Evolutionary conservation across 805 yeast species (phyloP).

Genomic region (Blastobotrys peoriensis): DNA sequence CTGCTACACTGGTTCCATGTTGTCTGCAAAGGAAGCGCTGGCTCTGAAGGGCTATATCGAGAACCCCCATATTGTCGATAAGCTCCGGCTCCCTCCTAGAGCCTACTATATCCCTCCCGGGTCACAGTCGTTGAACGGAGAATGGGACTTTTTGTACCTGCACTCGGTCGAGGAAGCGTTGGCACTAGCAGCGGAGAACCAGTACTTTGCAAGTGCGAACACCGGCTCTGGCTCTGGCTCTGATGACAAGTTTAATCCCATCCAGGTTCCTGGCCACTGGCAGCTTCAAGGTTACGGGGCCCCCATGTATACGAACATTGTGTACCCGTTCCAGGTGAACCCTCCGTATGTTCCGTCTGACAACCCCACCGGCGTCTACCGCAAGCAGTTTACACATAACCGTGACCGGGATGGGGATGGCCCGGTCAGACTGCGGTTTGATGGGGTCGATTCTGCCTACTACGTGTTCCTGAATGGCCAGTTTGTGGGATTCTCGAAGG

Average conservation of each 20-base stretch:
- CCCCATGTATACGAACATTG: conserved; percentile 32
- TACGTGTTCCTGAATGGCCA: conserved; percentile 30
- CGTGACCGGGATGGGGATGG: conserved; percentile 17
- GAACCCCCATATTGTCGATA: conserved; percentile 11
- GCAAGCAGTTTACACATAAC: conserved; percentile 21
- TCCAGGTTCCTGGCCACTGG: conserved; percentile 33
- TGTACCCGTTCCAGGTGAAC: conserved; percentile 29
- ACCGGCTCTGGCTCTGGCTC: conserved; percentile 7
- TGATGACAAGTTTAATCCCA: conserved; percentile 15
- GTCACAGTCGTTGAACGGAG: conserved; percentile 19
- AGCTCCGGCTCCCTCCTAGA: conserved; percentile 14
- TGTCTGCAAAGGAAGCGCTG: neutral
- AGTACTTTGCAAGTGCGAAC: conserved; percentile 10
- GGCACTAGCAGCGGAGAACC: neutral
- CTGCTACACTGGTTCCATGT: too few species aligned
- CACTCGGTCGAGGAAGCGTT: neutral
- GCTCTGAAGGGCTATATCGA: conserved; percentile 4
- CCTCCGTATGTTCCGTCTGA: conserved; percentile 31
- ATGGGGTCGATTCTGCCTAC: conserved; percentile 34
- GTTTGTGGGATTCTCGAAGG: conserved; percentile 30
- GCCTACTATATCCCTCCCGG: conserved; percentile 14
- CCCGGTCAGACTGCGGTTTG: conserved; percentile 28
- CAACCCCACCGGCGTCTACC: conserved; percentile 32
- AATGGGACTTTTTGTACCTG: conserved; percentile 19
- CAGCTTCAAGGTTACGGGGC: conserved; percentile 32